Evolutionary conservation across 1,284 basidiomycete genomes (phyloP), one percentile per base, ranked within the genome.

Genomic region (Sporisorium graminicola): DNA sequence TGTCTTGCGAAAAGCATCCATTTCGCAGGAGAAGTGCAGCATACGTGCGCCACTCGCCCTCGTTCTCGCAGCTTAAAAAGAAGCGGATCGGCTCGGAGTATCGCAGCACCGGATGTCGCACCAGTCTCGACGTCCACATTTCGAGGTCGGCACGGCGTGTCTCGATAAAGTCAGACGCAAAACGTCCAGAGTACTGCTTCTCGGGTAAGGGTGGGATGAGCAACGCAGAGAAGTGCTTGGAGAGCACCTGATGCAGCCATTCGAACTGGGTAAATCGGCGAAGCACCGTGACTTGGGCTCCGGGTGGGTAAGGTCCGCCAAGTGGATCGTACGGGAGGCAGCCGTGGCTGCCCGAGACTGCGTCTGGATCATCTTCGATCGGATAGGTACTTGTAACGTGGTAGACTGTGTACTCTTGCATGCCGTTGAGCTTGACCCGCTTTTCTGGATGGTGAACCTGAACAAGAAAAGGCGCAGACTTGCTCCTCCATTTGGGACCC

Each of bases 191-290:
- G 76, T 93, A 92, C 78, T 93, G 91, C 83, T 94, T 93, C 84
- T 92, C 91, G 0, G 93, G 93, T 2, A 94, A 88, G 0, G 92
- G 91, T 0, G 93, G 93, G 1, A 94, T 87, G 2, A 91, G 90
- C 42, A 94, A 89, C 0, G 92, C 92, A 9, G 92, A 91, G 9
- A 92, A 89, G 7, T 90, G 88, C 35, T 90, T 87, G 29, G 88
- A 87, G 43, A 94, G 86, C 3, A 91, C 89, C 1, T 91, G 90
- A 74, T 93, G 91, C 26, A 94, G 88, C 66, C 91, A 89, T 22
- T 91, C 90, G 78, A 95, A 95, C 70, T 94, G 92, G 2, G 92
- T 93, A 86, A 92, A 95, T 12, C 93, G 90, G 16, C 94, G 88
- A 24, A 91, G 88, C 24, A 94, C 93, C 4, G 78, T 82, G 26